Evolutionary conservation across 2,329 filamentous ascomycete genomes (phyloP), one percentile per base, ranked within the genome.

Genomic region (Fusarium buxicola): DNA sequence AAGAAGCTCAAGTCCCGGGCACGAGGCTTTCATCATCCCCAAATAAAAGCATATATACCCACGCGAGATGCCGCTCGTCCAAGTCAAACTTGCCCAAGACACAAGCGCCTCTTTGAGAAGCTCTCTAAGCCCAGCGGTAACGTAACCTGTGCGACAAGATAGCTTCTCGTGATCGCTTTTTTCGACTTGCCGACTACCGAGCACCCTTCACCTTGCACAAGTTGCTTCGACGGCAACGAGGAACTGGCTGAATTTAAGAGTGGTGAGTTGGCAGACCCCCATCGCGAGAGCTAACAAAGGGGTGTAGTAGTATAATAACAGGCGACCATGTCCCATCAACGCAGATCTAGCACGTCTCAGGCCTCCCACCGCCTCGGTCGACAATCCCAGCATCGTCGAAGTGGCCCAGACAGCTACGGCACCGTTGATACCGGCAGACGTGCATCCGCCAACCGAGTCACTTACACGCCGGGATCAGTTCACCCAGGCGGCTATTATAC

Each of bases 71-170:
- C 15, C 31, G 12, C 27, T 28, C 21, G 21, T 21, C 21, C 34
- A 25, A 11, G 12, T 30, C 41, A 39, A 34, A 58, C 46, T 48
- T 38, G 31, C 13, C 24, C 44, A 13, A 13, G 9, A 53, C 47
- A 58, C 58, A 63, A 54, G 36, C 31, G 38, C 21, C n/a, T 13
- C 3, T 35, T 16, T 21, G 43, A 65, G 48, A 46, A 52, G 57
- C 38, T 49, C 50, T 48, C 36, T 16, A 16, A 24, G 21, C 40
- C 46, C 9, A 40, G 27, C 25, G 38, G 60, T 62, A 65, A 65
- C 53, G 62, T 65, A 65, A 63, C 62, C 53, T 65, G 62, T 65
- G 53, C 48, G 57, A 65, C 62, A 28, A 43, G 45, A 62, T 65
- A 65, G 44, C 38, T 55, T 65, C 62, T 65, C 61, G 62, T 65